A percentile compares a stretch with the other conserved stretches of the same genome.
phyloP scores from a whole-genome alignment of 73 alveolate genomes.

The Paramecium caudatum region DNA sequence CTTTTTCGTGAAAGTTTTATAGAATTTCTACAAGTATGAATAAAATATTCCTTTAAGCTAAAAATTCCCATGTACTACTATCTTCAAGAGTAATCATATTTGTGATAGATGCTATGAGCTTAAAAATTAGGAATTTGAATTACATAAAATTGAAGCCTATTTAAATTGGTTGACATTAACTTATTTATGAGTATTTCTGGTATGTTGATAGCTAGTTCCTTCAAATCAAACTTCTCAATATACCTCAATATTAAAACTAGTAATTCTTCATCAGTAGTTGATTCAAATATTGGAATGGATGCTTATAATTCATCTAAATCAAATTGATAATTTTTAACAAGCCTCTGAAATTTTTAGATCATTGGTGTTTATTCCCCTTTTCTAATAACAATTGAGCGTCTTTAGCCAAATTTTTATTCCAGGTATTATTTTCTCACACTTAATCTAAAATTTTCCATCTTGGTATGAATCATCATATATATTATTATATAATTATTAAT shows the following conservation, averaged over 20 bases:
- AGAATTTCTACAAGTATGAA: neutral
- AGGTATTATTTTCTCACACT: neutral
- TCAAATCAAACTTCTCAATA: slow-evolving; percentile 1
- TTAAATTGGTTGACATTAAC: neutral
- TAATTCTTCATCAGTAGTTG: neutral
- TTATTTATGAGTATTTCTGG: neutral
- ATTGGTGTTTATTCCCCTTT: neutral
- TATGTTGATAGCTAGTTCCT: neutral
- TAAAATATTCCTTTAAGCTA: neutral
- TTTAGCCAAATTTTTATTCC: neutral
- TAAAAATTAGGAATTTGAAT: neutral
- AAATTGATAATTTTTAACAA: neutral
- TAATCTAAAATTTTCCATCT: neutral
- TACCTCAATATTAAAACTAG: neutral
- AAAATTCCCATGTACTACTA: neutral
- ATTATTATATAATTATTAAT: no score
- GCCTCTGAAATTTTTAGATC: neutral
- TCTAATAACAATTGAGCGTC: neutral
- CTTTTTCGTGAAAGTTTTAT: neutral
- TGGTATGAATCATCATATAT: neutral
- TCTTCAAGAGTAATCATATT: neutral
- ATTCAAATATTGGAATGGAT: neutral
- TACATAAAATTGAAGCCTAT: slow-evolving; percentile 10
- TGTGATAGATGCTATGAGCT: slow-evolving; percentile 9
- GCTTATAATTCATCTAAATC: neutral